Conservation (phyloP, 179 eudicot species). For the Camellia oleifera region DNA sequence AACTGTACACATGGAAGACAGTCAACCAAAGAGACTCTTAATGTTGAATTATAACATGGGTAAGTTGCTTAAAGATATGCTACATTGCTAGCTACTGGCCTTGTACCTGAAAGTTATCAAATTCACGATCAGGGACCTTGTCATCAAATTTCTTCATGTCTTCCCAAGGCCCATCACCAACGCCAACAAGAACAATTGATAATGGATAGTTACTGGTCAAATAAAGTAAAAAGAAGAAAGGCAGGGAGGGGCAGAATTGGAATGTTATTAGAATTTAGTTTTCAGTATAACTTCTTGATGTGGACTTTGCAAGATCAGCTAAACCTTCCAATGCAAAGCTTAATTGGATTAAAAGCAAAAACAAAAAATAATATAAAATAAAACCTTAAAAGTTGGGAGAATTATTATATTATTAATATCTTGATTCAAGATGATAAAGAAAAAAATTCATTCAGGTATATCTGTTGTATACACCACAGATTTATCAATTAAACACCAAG, state of each 20-base stretch:
- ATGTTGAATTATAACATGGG: neutral
- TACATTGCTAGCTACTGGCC: neutral
- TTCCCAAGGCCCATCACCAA: slow-evolving; percentile 55
- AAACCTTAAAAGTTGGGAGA: neutral
- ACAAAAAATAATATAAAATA: neutral
- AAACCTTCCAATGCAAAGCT: neutral
- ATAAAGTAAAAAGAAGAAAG: neutral
- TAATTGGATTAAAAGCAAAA: neutral
- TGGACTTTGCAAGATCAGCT: neutral
- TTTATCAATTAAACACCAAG: too few species aligned
- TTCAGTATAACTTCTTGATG: neutral
- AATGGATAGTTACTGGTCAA: slow-evolving; percentile 34
- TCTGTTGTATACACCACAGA: too few species aligned
- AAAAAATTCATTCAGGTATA: too few species aligned
- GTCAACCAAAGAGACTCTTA: slow-evolving; percentile 1
- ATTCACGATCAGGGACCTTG: slow-evolving; percentile 43
- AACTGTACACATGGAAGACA: slow-evolving; percentile 28
- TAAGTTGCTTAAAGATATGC: neutral
- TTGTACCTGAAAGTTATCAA: slow-evolving; percentile 44
- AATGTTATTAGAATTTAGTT: neutral
- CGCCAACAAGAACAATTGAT: slow-evolving; percentile 42
- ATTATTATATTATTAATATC: too few species aligned
- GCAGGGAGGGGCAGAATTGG: neutral
- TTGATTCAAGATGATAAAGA: too few species aligned
- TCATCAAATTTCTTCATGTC: slow-evolving; percentile 47